Evolutionary conservation across 2,329 filamentous ascomycete genomes (phyloP).

Genomic region (Diaporthe ampelina): DNA sequence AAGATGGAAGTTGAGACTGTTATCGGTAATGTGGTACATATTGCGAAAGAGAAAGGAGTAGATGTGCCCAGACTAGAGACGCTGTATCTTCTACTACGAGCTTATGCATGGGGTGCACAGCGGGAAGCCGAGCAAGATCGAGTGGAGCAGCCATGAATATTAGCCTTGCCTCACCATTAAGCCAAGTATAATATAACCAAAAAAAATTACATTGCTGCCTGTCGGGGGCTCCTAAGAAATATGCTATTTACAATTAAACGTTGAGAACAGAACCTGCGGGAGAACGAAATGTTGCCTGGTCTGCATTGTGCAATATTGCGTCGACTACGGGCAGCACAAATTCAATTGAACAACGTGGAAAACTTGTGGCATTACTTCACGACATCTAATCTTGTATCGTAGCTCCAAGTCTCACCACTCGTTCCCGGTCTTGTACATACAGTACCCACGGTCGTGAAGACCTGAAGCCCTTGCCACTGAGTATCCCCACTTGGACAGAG

Average conservation of each 20-base stretch:
- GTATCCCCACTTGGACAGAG: background rate
- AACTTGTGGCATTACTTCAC: no score
- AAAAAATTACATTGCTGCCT: no score
- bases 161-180: background rate
- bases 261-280: no score
- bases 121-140: background rate
- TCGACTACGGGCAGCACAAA: no score
- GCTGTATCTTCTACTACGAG: background rate
- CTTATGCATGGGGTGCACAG: background rate
- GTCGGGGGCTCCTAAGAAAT: no score
- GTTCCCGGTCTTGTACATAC: background rate
- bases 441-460: background rate
- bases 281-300: no score
- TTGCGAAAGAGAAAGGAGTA: background rate
- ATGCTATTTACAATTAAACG: no score
- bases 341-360: no score
- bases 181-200: no score
- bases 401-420: background rate
- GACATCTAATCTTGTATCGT: no score
- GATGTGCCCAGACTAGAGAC: background rate
- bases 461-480: background rate
- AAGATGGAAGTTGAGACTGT: background rate
- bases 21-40: background rate
- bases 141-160: no score
- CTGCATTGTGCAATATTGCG: no score